Evolutionary conservation across 2,329 filamentous ascomycete genomes (phyloP).

Genomic region (Graphiopsis chlorocephala): DNA sequence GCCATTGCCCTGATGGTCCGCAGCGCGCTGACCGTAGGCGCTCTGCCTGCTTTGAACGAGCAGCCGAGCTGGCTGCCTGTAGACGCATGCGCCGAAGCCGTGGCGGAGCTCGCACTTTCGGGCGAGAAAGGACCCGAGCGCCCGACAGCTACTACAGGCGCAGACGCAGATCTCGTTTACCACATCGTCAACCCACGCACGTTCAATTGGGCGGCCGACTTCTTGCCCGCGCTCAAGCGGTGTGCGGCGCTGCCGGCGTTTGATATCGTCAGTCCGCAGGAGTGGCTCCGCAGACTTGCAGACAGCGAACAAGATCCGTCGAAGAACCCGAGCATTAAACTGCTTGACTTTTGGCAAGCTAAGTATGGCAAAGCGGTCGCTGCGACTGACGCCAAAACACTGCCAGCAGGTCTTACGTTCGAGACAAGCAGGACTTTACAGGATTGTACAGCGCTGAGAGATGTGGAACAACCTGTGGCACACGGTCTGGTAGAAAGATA

Average conservation of each 20-base stretch:
- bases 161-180: constrained; percentile 23
- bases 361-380: constrained; percentile 28
- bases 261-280: constrained; percentile 21
- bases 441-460: constrained; percentile 19
- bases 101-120: constrained; percentile 12
- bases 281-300: constrained; percentile 27
- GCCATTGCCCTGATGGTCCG: constrained; percentile 51
- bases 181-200: constrained; percentile 34
- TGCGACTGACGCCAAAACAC: constrained; percentile 3
- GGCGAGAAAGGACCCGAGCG: background rate
- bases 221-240: constrained; percentile 49
- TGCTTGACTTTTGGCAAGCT: constrained; percentile 32
- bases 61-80: constrained; percentile 34
- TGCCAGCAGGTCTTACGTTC: constrained; percentile 20
- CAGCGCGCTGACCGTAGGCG: constrained; percentile 44
- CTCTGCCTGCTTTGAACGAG: constrained; percentile 45
- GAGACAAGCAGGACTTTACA: constrained; percentile 21
- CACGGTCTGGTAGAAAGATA: constrained; percentile 26
- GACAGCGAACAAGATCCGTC: constrained; percentile 27
- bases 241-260: constrained; percentile 21
- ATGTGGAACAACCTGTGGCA: constrained; percentile 20
- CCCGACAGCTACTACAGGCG: background rate
- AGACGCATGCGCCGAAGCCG: constrained; percentile 28
- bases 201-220: constrained; percentile 53
- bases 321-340: constrained; percentile 33